phyloP scores from a whole-genome alignment of 2,329 filamentous ascomycete species.

The Phialocephala sp. region DNA sequence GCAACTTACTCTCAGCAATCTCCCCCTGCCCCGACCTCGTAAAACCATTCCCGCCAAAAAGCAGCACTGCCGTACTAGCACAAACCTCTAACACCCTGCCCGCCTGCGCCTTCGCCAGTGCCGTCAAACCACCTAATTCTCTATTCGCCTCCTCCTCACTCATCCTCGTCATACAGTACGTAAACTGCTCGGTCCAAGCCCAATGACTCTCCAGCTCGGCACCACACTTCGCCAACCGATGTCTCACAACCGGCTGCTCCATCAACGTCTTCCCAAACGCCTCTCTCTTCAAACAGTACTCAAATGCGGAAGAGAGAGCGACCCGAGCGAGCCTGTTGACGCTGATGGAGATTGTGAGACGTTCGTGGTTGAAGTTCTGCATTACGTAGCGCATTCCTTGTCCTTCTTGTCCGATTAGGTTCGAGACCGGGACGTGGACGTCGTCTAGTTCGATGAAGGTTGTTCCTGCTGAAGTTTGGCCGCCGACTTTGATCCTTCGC shows the following conservation, averaged over 20 bases:
- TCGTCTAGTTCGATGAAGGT: slow-evolving; percentile 80
- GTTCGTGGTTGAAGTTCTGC: slow-evolving; percentile 83
- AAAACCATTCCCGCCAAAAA: slow-evolving; percentile 78
- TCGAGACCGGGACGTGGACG: slow-evolving; percentile 72
- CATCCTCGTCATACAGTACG: slow-evolving; percentile 70
- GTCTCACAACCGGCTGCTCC: slow-evolving; percentile 76
- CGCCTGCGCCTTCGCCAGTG: slow-evolving; percentile 73
- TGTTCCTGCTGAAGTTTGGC: slow-evolving; percentile 69
- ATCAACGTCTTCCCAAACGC: slow-evolving; percentile 72
- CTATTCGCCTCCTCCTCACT: slow-evolving; percentile 62
- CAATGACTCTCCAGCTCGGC: slow-evolving; percentile 71
- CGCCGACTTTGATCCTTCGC: slow-evolving; percentile 69
- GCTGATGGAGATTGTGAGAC: slow-evolving; percentile 68
- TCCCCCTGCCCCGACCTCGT: slow-evolving; percentile 74
- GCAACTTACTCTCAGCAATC: slow-evolving; percentile 67
- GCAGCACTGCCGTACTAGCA: slow-evolving; percentile 68
- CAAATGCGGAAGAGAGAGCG: slow-evolving; percentile 63
- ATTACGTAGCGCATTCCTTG: slow-evolving; percentile 77
- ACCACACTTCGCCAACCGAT: slow-evolving; percentile 73
- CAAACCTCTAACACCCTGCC: slow-evolving; percentile 76
- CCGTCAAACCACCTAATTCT: slow-evolving; percentile 74
- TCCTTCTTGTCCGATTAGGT: slow-evolving; percentile 73
- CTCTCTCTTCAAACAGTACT: slow-evolving; percentile 68
- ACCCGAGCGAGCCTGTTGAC: slow-evolving; percentile 67
- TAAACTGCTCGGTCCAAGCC: slow-evolving; percentile 75